Evolutionary conservation across 176 grass and related monocot genomes (phyloP), one percentile per base, ranked within the genome.

Genomic region (Oryza brachyantha): DNA sequence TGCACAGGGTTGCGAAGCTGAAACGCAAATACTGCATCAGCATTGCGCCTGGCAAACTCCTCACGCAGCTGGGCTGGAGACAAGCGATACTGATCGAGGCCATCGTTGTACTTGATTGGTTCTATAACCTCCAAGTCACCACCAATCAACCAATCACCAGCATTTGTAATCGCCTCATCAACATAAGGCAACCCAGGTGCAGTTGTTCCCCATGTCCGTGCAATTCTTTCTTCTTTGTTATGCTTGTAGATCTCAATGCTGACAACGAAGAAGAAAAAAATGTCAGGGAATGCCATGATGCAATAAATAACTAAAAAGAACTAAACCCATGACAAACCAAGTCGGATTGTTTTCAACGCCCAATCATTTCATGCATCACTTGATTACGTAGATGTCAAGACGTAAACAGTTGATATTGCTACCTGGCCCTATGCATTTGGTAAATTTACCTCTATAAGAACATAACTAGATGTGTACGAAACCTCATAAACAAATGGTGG

Each of bases 171-270:
- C 12, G 92, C 90, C 83, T 93, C 92, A 24, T 99, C 88, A 14
- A 84, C 90, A 69, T 99, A 99, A 66, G 96, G 96, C 57, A 99
- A 74, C 26, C 96, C 96, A 45, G 72, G 63, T 29, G 90, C 90
- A 84, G 83, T 91, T 71, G 96, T 99, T 62, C 96, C 96, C 96
- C 96, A 99, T 74, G 92, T 95, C 80, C 96, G 75, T 69, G 96
- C 96, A 79, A 95, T 93, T 83, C 92, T 83, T 99, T 99, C 96
- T 95, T 99, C 96, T 76, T 99, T 99, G 36, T 99, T 99, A 65
- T 95, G 92, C 46, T 89, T 99, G 90, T 99, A 99, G 48, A 99
- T 99, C 84, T 99, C 92, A 78, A 99, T 99, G 83, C 96, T 99
- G 89, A 86, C 61, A 71, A 72, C 21, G 24, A 62, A 77, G 25